These are phyloP conservation scores for Lachnellula cervina DNA, from an alignment of 2,329 filamentous ascomycete genomes.

Conservation along the genomic window DNA sequence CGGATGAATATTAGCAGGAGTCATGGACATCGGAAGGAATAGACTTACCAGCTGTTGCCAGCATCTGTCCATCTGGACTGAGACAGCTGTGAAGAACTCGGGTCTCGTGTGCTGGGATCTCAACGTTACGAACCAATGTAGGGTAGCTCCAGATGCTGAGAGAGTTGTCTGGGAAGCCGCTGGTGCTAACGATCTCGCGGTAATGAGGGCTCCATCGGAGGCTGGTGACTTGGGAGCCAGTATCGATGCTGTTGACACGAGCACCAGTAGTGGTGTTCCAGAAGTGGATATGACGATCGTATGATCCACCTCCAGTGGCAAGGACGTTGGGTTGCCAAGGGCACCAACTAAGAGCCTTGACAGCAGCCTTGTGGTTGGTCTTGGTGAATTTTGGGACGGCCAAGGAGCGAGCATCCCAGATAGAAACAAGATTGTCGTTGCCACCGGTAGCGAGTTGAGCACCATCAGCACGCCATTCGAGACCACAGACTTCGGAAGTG, in stretches of 20 bases:
- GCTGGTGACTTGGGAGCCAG: slow-evolving; percentile 93
- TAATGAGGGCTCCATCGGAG: slow-evolving; percentile 95
- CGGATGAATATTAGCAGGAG: slow-evolving; percentile 27
- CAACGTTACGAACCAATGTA: slow-evolving; percentile 91
- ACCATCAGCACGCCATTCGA: slow-evolving; percentile 96
- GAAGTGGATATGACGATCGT: slow-evolving; percentile 98
- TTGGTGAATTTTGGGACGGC: slow-evolving; percentile 97
- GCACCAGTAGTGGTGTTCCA: slow-evolving; percentile 99
- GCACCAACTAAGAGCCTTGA: slow-evolving; percentile 98
- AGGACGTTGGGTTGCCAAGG: slow-evolving; percentile 98
- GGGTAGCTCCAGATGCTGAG: slow-evolving; percentile 99
- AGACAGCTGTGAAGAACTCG: slow-evolving; percentile 94
- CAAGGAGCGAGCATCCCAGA: slow-evolving; percentile 95
- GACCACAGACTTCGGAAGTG: slow-evolving; percentile 94
- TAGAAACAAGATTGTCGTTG: slow-evolving; percentile 98
- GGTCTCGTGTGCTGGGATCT: slow-evolving; percentile 96
- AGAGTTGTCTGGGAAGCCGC: slow-evolving; percentile 98
- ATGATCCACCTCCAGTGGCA: slow-evolving; percentile 90
- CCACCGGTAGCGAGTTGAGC: slow-evolving; percentile 95
- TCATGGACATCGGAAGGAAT: neutral
- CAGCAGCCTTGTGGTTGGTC: slow-evolving; percentile 97
- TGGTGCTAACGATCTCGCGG: slow-evolving; percentile 96
- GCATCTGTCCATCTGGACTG: slow-evolving; percentile 95
- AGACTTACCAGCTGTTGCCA: slow-evolving; percentile 77
- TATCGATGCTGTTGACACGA: slow-evolving; percentile 98